Conservation (phyloP, 1,284 basidiomycete genomes). For the Xerocomus cyaneibrunnescens region DNA sequence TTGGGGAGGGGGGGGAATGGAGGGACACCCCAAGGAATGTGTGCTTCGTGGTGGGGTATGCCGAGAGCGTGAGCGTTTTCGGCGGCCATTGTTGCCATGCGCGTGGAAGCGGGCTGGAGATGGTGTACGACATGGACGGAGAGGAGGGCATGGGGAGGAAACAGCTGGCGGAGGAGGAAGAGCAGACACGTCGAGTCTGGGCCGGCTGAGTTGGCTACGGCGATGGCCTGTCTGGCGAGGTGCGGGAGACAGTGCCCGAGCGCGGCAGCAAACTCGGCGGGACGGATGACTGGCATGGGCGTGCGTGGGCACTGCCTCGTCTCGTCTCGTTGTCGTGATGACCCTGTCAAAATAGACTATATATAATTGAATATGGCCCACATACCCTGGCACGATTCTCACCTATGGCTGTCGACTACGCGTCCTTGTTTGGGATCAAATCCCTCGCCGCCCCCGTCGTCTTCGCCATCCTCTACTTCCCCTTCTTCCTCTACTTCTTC, state of each 20-base stretch:
- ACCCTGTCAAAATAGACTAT: no score
- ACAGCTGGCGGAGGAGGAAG: conserved; percentile 53
- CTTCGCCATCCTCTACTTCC: conserved; percentile 44
- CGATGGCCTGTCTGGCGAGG: conserved; percentile 25
- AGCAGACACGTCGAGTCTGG: conserved; percentile 77
- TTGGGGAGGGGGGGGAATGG: conserved; percentile 49
- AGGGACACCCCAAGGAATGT: conserved; percentile 55
- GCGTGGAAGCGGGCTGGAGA: conserved; percentile 54
- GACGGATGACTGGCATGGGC: conserved; percentile 34
- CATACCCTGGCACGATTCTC: not conserved
- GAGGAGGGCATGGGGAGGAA: conserved; percentile 39
- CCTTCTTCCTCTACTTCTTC: conserved; percentile 40
- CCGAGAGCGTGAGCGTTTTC: conserved; percentile 44
- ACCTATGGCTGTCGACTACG: conserved; percentile 36
- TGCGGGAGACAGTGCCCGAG: conserved; percentile 18
- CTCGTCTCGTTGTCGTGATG: no score
- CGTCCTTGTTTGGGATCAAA: conserved; percentile 39
- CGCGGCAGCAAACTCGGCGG: conserved; percentile 45
- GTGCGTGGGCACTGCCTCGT: no score
- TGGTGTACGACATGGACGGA: conserved; percentile 68
- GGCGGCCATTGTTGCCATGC: conserved; percentile 54
- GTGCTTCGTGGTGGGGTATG: conserved; percentile 46
- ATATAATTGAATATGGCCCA: no score
- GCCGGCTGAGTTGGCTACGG: conserved; percentile 75
- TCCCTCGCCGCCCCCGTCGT: conserved; percentile 44